These are phyloP conservation scores for Abrus precatorius DNA, from an alignment of 306 rosid species.

Conservation along the genomic window DNA sequence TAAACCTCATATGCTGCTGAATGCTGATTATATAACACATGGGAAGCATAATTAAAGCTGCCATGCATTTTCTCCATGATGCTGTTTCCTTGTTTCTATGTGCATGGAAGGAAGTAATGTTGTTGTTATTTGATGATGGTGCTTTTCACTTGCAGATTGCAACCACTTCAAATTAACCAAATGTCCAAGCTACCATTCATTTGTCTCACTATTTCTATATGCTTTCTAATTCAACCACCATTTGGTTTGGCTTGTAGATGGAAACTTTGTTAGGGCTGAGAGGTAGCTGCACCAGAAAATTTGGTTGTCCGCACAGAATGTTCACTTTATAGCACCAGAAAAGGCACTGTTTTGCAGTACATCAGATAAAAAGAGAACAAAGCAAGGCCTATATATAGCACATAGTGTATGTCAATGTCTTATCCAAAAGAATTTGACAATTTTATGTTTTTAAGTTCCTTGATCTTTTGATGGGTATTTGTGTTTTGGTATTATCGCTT, in stretches of 20 bases:
- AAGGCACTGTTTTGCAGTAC: background rate
- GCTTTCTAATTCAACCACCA: too few species aligned
- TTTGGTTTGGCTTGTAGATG: background rate
- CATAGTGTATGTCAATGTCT: too few species aligned
- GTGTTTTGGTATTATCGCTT: too few species aligned
- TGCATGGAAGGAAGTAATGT: conserved; percentile 4
- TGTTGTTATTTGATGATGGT: background rate
- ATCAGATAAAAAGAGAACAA: background rate
- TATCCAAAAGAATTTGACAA: too few species aligned
- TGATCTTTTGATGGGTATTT: too few species aligned
- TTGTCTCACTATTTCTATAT: too few species aligned
- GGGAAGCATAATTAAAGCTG: conserved; percentile 9
- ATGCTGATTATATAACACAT: background rate
- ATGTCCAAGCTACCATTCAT: background rate
- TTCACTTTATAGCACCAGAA: background rate
- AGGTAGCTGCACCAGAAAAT: conserved; percentile 2
- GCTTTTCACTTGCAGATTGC: background rate
- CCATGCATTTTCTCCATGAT: conserved; percentile 16
- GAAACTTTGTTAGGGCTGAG: background rate
- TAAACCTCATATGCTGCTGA: background rate
- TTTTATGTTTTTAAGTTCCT: too few species aligned
- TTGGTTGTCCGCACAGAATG: background rate
- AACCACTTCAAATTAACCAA: background rate
- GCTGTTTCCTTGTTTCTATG: conserved; percentile 21
- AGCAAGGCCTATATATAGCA: background rate